Percentiles rank a stretch among this genome's conserved stretches.
Evolutionary conservation across 2,329 filamentous ascomycete genomes (phyloP).

Genomic region (Calonectria multiphialidica): DNA sequence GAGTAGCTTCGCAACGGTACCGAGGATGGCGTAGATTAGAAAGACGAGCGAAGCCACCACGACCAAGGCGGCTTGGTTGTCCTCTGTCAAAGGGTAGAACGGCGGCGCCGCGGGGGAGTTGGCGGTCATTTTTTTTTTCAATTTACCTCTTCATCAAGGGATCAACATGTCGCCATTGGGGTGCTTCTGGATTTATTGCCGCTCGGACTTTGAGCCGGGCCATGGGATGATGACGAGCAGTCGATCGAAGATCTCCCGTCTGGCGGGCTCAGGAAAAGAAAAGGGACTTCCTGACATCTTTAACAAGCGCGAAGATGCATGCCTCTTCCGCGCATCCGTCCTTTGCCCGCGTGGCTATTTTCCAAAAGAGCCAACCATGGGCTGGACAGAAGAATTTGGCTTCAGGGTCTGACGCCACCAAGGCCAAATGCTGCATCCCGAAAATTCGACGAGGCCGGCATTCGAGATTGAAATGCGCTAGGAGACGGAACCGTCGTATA

Average conservation of each 20-base stretch:
- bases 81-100: conserved; percentile 36
- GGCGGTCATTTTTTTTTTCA: conserved; percentile 30
- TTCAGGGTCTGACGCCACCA: background rate
- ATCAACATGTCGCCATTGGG: background rate
- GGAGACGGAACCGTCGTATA: background rate
- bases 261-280: background rate
- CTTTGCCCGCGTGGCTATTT: conserved; percentile 1
- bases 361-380: conserved; percentile 1
- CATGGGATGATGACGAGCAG: background rate
- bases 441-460: background rate
- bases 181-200: background rate
- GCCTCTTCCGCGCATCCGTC: background rate
- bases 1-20: conserved; percentile 34
- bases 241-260: conserved; percentile 11
- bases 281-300: background rate
- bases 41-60: conserved; percentile 37
- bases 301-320: background rate
- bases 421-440: conserved; percentile 12
- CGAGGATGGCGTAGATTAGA: conserved; percentile 36
- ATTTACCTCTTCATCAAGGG: background rate
- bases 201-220: background rate
- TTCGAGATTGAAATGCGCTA: background rate
- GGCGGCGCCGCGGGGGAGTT: conserved; percentile 29
- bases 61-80: conserved; percentile 37
- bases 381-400: background rate